phyloP scores from a whole-genome alignment of 345 rosid species.

The Anacardium occidentale region DNA sequence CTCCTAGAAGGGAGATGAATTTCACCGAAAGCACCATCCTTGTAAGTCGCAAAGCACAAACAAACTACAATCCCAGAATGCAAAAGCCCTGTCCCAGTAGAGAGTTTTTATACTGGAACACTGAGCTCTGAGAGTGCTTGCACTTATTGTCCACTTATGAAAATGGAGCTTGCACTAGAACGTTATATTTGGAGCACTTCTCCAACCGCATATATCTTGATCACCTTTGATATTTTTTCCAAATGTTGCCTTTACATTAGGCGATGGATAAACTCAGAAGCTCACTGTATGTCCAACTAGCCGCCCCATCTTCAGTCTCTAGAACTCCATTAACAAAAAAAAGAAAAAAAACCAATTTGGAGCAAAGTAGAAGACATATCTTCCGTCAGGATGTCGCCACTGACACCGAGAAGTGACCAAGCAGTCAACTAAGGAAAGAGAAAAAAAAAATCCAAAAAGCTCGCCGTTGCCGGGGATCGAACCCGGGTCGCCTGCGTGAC shows the following conservation, averaged over 20 bases:
- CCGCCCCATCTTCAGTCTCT: no score
- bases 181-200: conserved; percentile 24
- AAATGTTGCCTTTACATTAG: neutral
- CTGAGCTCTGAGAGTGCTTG: conserved; percentile 13
- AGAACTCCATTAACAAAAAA: no score
- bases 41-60: neutral
- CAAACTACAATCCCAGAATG: conserved; percentile 14
- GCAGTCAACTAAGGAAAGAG: no score
- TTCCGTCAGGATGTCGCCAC: no score
- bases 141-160: conserved; percentile 28
- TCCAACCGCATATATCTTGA: neutral
- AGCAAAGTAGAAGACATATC: no score
- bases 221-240: neutral
- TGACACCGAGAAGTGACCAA: no score
- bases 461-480: conserved; percentile 98
- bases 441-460: no score
- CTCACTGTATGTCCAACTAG: no score
- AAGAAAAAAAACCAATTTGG: no score
- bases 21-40: conserved; percentile 31
- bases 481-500: conserved; percentile 85
- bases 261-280: no score
- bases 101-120: conserved; percentile 32
- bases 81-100: neutral
- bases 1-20: conserved; percentile 24
- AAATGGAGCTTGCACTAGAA: conserved; percentile 37